Conservation (phyloP, 352 stramenopile genomes). For the Globisporangium heterothallicum region DNA sequence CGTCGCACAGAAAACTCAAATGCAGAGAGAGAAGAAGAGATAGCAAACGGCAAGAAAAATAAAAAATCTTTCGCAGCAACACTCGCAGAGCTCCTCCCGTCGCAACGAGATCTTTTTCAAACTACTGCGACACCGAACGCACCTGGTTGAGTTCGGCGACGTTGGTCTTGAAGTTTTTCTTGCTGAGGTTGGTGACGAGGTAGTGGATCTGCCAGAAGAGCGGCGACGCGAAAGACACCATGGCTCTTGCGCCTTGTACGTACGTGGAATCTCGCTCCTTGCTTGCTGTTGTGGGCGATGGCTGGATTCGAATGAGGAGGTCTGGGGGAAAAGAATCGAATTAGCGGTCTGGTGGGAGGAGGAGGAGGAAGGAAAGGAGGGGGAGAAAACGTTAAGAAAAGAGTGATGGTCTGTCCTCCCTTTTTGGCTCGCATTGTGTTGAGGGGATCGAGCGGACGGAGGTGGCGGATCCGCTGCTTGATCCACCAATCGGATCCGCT, state of each 20-base stretch:
- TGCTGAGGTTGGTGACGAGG: conserved; percentile 90
- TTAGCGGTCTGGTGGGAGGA: too few relatives aligned
- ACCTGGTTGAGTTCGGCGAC: conserved; percentile 91
- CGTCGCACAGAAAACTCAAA: too few relatives aligned
- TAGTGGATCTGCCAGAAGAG: conserved; percentile 94
- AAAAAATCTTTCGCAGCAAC: not conserved
- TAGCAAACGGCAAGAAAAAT: too few relatives aligned
- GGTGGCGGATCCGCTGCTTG: conserved; percentile 3
- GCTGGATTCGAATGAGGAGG: conserved; percentile 6
- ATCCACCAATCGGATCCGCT: too few relatives aligned
- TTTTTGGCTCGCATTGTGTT: too few relatives aligned
- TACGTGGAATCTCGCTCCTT: not conserved
- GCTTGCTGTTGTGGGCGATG: conserved; percentile 15
- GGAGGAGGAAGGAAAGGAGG: too few relatives aligned
- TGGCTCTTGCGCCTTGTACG: conserved; percentile 13
- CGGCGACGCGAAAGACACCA: conserved; percentile 90
- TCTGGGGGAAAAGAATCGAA: not conserved
- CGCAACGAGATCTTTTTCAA: conserved; percentile 4
- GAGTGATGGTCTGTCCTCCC: conserved; percentile 24
- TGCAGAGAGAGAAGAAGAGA: too few relatives aligned
- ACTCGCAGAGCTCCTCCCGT: not conserved
- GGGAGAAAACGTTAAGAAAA: conserved; percentile 5
- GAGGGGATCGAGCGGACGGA: conserved; percentile 3
- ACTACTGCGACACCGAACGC: conserved; percentile 24
- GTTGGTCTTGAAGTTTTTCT: conserved; percentile 93